Base-by-base conservation (phyloP, 257 asterid species). In the Scutellaria baicalensis region DNA sequence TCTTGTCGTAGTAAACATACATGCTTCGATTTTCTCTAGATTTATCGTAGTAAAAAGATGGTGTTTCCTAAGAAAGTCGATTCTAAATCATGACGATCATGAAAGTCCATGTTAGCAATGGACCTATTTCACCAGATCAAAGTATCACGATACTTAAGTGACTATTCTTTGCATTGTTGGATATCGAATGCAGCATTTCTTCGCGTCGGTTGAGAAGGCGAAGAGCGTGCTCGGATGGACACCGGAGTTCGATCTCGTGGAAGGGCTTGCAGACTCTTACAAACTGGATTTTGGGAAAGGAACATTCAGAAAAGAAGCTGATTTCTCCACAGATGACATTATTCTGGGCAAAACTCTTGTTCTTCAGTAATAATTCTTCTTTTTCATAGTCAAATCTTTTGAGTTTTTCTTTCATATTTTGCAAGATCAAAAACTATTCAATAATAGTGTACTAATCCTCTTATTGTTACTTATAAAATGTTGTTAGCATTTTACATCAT, bases 221-320 rank as follows among this genome's bases (percentile, higher is more conserved):
- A 94, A 94, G 92, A 83, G 92, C 54, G 63, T 89, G 81, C 83
- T 94, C 23, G 97, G 97, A 14, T 81, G 64, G 95, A 83, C 66
- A 51, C 99, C 97, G 6, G 95, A 94, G 27, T 89, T 78, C 42
- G 89, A 69, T 49, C 78, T 94, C 75, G 93, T 88, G 49, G 93
- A 80, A 77, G 99, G 99, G 7, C 95, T 94, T 35, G 49, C 91
- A 36, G 97, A 94, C 73, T 94, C 97, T 5, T 89, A 94, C 88
- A 88, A 89, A 77, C 93, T 91, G 14, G 99, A 94, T 77, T 94
- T 94, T 70, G 99, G 99, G 0, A 77, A 91, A 63, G 99, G 97
- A 69, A 94, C 96, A 2, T 94, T 77, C 84, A 79, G 99, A 70
- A 94, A 94, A 79, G 93, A 63, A 64, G 97, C 97, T 9, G 97